A percentile compares a stretch with the other conserved stretches of the same genome.
phyloP scores from a whole-genome alignment of 495 filamentous ascomycete species.

The Penicillium atrosanguineum region DNA sequence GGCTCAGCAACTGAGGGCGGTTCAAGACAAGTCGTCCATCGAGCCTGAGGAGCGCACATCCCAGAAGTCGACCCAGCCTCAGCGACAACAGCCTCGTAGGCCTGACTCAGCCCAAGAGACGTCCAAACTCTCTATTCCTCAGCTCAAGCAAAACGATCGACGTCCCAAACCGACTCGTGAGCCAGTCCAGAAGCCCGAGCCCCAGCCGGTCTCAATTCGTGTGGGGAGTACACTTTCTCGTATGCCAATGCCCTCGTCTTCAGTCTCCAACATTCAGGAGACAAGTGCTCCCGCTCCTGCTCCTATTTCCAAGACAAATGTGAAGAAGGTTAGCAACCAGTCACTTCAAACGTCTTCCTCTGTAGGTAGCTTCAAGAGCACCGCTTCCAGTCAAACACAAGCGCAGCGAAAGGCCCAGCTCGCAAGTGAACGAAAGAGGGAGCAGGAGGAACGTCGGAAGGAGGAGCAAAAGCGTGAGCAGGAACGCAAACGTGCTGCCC shows the following conservation, averaged over 20 bases:
- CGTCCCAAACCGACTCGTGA: slow-evolving; percentile 75
- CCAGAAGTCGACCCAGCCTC: slow-evolving; percentile 44
- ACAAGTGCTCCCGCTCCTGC: slow-evolving; percentile 49
- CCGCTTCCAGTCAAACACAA: slow-evolving; percentile 54
- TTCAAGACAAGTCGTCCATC: slow-evolving; percentile 32
- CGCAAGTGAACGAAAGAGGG: slow-evolving; percentile 71
- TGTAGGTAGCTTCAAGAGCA: slow-evolving; percentile 65
- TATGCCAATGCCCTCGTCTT: slow-evolving; percentile 59
- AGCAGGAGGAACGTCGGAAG: slow-evolving; percentile 78
- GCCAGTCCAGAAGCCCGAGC: slow-evolving; percentile 59
- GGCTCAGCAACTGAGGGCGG: slow-evolving; percentile 37
- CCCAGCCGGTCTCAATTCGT: slow-evolving; percentile 75
- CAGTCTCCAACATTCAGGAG: slow-evolving; percentile 60
- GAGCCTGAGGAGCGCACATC: slow-evolving; percentile 35
- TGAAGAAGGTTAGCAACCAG: slow-evolving; percentile 66
- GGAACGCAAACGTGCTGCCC: slow-evolving; percentile 69
- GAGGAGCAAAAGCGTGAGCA: slow-evolving; percentile 73
- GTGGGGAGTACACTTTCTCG: slow-evolving; percentile 69
- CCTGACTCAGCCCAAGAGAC: slow-evolving; percentile 35
- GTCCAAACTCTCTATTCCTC: slow-evolving; percentile 41
- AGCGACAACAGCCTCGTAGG: slow-evolving; percentile 48
- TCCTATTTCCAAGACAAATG: slow-evolving; percentile 19
- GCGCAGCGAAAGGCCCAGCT: slow-evolving; percentile 56
- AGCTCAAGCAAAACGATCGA: slow-evolving; percentile 55
- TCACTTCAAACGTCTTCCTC: slow-evolving; percentile 66